Percentiles rank a stretch among this genome's conserved stretches.
phyloP scores from a whole-genome alignment of 768 basidiomycete genomes.

The Russula virescens region DNA sequence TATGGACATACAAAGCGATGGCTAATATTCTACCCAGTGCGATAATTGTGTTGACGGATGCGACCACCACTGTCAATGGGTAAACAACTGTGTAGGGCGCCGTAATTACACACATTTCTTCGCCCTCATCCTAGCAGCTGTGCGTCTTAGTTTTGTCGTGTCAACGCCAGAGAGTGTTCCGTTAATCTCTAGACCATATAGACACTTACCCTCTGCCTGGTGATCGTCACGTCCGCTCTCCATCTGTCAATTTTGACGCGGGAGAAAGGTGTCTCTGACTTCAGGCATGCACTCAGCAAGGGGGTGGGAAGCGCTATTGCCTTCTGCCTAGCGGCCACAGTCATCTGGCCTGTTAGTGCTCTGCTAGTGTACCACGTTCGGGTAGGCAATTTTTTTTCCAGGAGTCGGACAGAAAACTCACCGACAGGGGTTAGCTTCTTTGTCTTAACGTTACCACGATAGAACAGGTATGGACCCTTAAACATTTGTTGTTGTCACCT shows the following conservation, averaged over 20 bases:
- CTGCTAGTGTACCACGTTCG: conserved; percentile 80
- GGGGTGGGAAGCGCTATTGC: conserved; percentile 77
- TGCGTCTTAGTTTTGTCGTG: conserved; percentile 37
- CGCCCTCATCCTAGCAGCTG: conserved; percentile 68
- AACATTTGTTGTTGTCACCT: conserved; percentile 21
- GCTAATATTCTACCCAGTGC: conserved; percentile 46
- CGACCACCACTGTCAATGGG: conserved; percentile 87
- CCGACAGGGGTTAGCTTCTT: conserved; percentile 48
- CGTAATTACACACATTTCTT: conserved; percentile 96
- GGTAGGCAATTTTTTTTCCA: conserved; percentile 41
- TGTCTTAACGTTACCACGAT: conserved; percentile 91
- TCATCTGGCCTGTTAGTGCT: conserved; percentile 80
- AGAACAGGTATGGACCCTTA: conserved; percentile 59
- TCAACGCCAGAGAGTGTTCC: conserved; percentile 3
- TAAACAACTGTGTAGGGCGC: conserved; percentile 94
- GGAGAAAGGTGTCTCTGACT: conserved; percentile 40
- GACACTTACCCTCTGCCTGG: conserved; percentile 68
- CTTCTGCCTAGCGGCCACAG: conserved; percentile 62
- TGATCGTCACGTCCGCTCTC: conserved; percentile 77
- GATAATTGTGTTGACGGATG: conserved; percentile 97
- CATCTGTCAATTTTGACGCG: conserved; percentile 69
- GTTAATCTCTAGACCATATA: conserved; percentile 30
- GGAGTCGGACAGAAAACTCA: conserved; percentile 7
- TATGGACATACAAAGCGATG: background rate
- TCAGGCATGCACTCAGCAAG: conserved; percentile 39